Conservation (phyloP, 352 stramenopile species). For the Pythium aphanidermatum region DNA sequence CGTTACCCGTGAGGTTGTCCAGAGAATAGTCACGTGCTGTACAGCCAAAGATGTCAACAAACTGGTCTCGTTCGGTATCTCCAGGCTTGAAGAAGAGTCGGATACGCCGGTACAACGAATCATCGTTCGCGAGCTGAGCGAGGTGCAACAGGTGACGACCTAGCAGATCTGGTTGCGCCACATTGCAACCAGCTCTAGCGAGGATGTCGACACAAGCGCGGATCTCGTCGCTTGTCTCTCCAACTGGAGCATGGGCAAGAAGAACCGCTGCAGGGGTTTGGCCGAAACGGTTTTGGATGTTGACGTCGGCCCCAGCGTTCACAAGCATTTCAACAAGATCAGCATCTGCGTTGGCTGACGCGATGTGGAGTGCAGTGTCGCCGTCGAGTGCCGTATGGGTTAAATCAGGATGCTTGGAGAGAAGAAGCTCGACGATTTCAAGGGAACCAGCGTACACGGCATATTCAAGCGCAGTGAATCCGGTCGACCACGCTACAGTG, state of each 20-base stretch:
- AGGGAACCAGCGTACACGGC: conserved; percentile 30
- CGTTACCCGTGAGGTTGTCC: background rate
- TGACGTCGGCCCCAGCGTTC: conserved; percentile 45
- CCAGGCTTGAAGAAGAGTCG: conserved; percentile 16
- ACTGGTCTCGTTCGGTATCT: conserved; percentile 10
- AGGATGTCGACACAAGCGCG: conserved; percentile 56
- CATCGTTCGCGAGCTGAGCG: conserved; percentile 34
- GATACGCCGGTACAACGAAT: conserved; percentile 25
- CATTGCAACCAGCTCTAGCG: conserved; percentile 32
- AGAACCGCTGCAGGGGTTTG: conserved; percentile 55
- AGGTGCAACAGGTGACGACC: conserved; percentile 54
- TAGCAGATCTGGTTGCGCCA: conserved; percentile 58
- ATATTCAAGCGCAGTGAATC: conserved; percentile 65
- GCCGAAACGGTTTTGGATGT: conserved; percentile 62
- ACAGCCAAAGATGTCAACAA: conserved; percentile 64
- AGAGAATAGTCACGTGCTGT: conserved; percentile 47
- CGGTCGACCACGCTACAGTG: conserved; percentile 66
- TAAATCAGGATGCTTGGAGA: conserved; percentile 62
- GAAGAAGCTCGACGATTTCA: conserved; percentile 58
- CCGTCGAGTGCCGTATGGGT: conserved; percentile 55
- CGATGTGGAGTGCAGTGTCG: conserved; percentile 70
- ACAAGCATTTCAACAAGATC: conserved; percentile 54
- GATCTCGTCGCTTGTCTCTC: conserved; percentile 22
- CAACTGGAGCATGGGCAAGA: conserved; percentile 22
- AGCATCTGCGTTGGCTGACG: conserved; percentile 29